These are phyloP conservation scores for Eimeria sp. DNA, from an alignment of 169 alveolate species.

Conservation along the genomic window DNA sequence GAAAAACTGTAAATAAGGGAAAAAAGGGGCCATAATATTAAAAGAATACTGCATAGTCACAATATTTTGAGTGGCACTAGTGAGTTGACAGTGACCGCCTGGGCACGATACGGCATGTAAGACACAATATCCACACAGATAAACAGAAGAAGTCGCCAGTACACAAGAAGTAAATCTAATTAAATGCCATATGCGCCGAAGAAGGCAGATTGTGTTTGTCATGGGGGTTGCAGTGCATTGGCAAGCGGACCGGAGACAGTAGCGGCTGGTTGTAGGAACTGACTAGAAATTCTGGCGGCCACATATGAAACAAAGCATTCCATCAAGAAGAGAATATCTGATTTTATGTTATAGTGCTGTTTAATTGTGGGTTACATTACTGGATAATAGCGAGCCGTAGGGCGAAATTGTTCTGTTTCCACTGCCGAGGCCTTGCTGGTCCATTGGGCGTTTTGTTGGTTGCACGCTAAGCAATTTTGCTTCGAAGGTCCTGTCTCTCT, in stretches of 20 bases:
- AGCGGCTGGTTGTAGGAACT: not conserved
- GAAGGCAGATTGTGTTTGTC: not conserved
- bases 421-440: constrained; percentile 42
- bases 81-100: not conserved
- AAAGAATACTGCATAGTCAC: too few relatives aligned
- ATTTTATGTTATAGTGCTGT: not conserved
- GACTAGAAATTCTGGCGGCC: not conserved
- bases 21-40: not conserved
- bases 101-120: not conserved
- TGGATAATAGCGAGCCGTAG: not conserved
- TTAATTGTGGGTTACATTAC: not conserved
- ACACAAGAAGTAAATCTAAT: not conserved
- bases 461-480: not conserved
- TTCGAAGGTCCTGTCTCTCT: not conserved
- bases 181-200: not conserved
- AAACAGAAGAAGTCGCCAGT: not conserved
- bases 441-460: constrained; percentile 16
- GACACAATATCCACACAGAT: not conserved
- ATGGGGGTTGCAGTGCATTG: not conserved
- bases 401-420: not conserved
- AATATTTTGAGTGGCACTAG: not conserved
- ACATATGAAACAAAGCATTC: not conserved
- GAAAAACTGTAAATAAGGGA: not conserved
- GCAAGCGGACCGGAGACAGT: constrained; percentile 18
- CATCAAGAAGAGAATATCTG: not conserved